phyloP scores from a whole-genome alignment of 2,329 filamentous ascomycete species.

The Xylariaceae sp. region DNA sequence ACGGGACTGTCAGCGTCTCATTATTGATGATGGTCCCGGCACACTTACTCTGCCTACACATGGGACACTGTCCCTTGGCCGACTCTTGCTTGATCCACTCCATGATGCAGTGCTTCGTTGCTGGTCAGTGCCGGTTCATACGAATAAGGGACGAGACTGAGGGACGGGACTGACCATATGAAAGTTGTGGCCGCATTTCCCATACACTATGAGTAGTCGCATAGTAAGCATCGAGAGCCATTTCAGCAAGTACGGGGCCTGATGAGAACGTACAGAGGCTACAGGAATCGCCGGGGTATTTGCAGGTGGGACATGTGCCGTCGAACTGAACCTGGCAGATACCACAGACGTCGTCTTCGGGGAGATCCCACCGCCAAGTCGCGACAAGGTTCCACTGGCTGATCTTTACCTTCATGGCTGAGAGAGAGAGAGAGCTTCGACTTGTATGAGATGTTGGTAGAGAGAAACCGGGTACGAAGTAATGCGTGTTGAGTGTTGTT shows the following conservation, averaged over 20 bases:
- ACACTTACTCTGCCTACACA: constrained; percentile 85
- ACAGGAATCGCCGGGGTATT: constrained; percentile 95
- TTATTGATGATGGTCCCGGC: background rate
- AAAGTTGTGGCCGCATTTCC: constrained; percentile 95
- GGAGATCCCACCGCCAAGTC: constrained; percentile 96
- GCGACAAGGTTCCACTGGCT: constrained; percentile 90
- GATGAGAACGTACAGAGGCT: constrained; percentile 64
- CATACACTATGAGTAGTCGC: constrained; percentile 64
- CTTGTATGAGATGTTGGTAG: background rate
- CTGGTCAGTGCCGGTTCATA: constrained; percentile 18
- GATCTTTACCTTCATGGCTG: constrained; percentile 87
- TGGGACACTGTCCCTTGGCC: constrained; percentile 89
- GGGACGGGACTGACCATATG: constrained; percentile 66
- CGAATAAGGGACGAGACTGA: constrained; percentile 36
- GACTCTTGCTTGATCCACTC: constrained; percentile 96
- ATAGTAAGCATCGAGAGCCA: background rate
- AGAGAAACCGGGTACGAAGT: background rate
- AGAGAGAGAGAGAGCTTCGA: background rate
- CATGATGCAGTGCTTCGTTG: constrained; percentile 77
- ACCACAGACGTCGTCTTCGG: constrained; percentile 94
- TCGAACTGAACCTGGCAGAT: constrained; percentile 99
- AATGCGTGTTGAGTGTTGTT: too few species aligned
- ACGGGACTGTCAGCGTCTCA: constrained; percentile 2
- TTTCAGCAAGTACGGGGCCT: background rate
- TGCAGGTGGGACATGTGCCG: constrained; percentile 95